A percentile compares a stretch with the other conserved stretches of the same genome.
These are phyloP conservation scores for Pseudogymnoascus sp. DNA, from an alignment of 2,329 filamentous ascomycete genomes.

Conservation along the genomic window DNA sequence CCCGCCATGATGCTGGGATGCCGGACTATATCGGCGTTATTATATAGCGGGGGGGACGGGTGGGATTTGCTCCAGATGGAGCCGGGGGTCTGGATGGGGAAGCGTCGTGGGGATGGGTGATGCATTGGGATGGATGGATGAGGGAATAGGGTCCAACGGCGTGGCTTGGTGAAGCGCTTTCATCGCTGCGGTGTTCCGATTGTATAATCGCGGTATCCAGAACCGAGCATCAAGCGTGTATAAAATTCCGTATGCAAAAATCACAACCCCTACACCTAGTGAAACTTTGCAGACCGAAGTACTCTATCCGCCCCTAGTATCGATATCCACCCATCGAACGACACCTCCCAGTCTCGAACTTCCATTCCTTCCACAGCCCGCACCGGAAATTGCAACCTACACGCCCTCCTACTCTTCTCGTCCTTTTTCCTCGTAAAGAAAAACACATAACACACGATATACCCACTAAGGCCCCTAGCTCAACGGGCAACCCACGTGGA, in stretches of 20 bases:
- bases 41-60: not conserved
- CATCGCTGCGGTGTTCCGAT: not conserved
- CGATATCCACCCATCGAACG: not conserved
- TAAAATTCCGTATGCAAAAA: too few species aligned
- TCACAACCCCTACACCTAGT: too few species aligned
- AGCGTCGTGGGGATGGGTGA: not conserved
- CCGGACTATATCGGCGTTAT: not conserved
- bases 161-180: not conserved
- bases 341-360: not conserved
- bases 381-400: not conserved
- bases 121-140: not conserved
- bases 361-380: not conserved
- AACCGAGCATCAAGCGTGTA: too few species aligned
- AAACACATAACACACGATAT: not conserved
- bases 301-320: not conserved
- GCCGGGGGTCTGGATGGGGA: not conserved
- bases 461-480: not conserved
- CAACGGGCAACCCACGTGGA: not conserved
- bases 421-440: not conserved
- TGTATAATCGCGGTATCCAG: not conserved
- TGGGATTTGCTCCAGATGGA: not conserved
- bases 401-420: not conserved
- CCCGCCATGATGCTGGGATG: not conserved
- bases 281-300: too few species aligned
- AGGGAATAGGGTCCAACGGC: not conserved